Evolutionary conservation across 108 stramenopile species (phyloP), one percentile per base, ranked within the genome.

Genomic region (Skeletonema marinoi): DNA sequence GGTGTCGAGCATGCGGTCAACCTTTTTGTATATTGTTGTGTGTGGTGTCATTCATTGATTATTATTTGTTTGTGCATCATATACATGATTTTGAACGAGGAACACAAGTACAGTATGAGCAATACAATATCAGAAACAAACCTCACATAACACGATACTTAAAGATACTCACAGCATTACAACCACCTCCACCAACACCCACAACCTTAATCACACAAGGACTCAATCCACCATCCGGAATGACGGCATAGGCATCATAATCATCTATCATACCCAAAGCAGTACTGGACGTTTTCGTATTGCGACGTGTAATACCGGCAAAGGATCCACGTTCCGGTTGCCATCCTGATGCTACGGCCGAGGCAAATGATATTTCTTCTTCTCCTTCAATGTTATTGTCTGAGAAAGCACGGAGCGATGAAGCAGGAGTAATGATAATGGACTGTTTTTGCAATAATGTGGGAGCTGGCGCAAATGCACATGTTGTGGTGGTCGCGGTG

Each of bases 1-100:
- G 9, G 92, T 88, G 70, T 94, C 92, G 68, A 94, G 86, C 95
- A 96, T 96, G 10, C 92, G 88, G 78, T 93, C 92, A 30, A 93
- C 54, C 54, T 56, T 9, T 25, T 29, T 25, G 19, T 56, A 56
- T 56, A 25, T 56, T 56, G 54, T 56, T 56, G 54, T 29, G 54
- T 56, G 41, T 21, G 76, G 61, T 60, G 83, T 41, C 80, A 29
- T 86, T 83, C 46, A 82, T 80, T 61, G 19, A 56, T 8, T 56
- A 29, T 46, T 36, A 1, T 1, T 46, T 3, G 25, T 56, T 56
- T 56, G 54, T 25, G 9, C 29, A 29, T 56, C 3, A n/a, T 25
- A 4, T 3, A n/a, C 42, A 46, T 41, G 39, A 12, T 46, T 46
- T 46, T 46, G 44, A 46, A 46, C 3, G 44, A 46, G 44, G 16